Conservation (phyloP, 2,329 filamentous ascomycete genomes). For the Pseudodiploospora longispora region DNA sequence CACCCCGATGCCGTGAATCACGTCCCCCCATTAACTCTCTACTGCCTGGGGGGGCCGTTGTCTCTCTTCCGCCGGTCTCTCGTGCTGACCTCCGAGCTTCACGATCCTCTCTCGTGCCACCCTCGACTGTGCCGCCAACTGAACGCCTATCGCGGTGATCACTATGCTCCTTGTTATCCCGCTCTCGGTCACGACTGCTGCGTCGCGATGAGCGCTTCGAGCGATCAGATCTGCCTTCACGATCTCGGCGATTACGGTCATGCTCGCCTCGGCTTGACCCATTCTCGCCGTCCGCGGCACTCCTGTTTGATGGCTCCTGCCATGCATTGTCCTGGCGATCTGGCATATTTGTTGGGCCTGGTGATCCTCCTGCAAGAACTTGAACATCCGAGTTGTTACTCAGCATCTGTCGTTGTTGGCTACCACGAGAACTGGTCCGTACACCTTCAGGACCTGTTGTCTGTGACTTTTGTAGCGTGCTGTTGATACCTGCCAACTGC, state of each 20-base stretch:
- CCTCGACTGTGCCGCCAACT: constrained; percentile 20
- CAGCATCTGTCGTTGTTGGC: constrained; percentile 33
- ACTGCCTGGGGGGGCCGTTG: constrained; percentile 21
- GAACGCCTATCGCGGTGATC: constrained; percentile 38
- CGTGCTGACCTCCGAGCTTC: constrained; percentile 24
- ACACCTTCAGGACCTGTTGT: constrained; percentile 29
- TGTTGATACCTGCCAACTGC: constrained; percentile 53
- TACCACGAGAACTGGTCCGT: constrained; percentile 26
- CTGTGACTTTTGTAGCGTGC: constrained; percentile 45
- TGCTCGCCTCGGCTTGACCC: constrained; percentile 25
- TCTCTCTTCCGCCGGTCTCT: constrained; percentile 17
- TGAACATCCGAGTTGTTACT: constrained; percentile 48
- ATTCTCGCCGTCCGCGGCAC: constrained; percentile 24
- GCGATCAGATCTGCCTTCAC: constrained; percentile 33
- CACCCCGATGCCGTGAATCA: constrained; percentile 24
- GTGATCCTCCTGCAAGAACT: constrained; percentile 46
- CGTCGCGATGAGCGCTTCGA: constrained; percentile 35
- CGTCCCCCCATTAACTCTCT: constrained; percentile 24
- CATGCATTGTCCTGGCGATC: constrained; percentile 40
- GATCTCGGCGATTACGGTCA: constrained; percentile 36
- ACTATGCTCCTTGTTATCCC: constrained; percentile 36
- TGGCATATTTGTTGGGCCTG: constrained; percentile 38
- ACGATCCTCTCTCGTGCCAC: constrained; percentile 24
- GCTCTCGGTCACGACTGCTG: constrained; percentile 43
- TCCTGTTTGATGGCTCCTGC: constrained; percentile 22